These are phyloP conservation scores for Glycine latifolia DNA, from an alignment of 306 rosid species.

Conservation along the genomic window DNA sequence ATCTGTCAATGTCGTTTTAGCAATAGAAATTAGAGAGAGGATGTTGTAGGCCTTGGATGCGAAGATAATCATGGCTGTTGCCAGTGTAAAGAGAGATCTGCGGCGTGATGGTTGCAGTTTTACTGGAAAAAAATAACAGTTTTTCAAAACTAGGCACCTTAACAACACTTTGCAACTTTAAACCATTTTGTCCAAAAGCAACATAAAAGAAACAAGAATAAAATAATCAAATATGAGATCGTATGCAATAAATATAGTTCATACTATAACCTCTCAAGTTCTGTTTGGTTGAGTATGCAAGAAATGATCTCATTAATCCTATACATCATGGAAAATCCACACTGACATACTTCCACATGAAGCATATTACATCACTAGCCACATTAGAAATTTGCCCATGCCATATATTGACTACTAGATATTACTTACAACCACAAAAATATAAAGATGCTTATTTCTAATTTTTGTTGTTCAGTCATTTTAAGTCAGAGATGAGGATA, in stretches of 20 bases:
- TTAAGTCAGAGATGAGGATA: slow-evolving; percentile 25
- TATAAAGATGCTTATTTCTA: slow-evolving; percentile 1
- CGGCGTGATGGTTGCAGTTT: slow-evolving; percentile 82
- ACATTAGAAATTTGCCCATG: neutral
- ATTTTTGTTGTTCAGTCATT: slow-evolving; percentile 5
- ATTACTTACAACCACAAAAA: slow-evolving; percentile 29
- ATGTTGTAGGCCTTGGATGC: slow-evolving; percentile 76
- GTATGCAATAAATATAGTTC: slow-evolving; percentile 22
- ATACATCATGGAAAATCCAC: slow-evolving; percentile 9
- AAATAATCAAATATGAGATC: slow-evolving; percentile 24
- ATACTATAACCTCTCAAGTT: neutral
- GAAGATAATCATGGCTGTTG: slow-evolving; percentile 87
- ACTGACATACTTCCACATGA: slow-evolving; percentile 7
- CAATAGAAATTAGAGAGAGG: slow-evolving; percentile 66
- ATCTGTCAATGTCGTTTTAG: slow-evolving; percentile 64
- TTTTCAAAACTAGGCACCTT: slow-evolving; percentile 46
- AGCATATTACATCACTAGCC: slow-evolving; percentile 27
- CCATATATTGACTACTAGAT: slow-evolving; percentile 18
- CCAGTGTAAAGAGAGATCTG: slow-evolving; percentile 84
- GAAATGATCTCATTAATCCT: slow-evolving; percentile 24
- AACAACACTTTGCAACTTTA: slow-evolving; percentile 33
- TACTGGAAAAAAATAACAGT: slow-evolving; percentile 58
- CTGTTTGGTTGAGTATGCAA: slow-evolving; percentile 18
- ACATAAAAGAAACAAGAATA: slow-evolving; percentile 13
- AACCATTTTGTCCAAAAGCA: slow-evolving; percentile 29